These are phyloP conservation scores for Schrenkiella parvula DNA, from an alignment of 345 rosid genomes.

Conservation along the genomic window DNA sequence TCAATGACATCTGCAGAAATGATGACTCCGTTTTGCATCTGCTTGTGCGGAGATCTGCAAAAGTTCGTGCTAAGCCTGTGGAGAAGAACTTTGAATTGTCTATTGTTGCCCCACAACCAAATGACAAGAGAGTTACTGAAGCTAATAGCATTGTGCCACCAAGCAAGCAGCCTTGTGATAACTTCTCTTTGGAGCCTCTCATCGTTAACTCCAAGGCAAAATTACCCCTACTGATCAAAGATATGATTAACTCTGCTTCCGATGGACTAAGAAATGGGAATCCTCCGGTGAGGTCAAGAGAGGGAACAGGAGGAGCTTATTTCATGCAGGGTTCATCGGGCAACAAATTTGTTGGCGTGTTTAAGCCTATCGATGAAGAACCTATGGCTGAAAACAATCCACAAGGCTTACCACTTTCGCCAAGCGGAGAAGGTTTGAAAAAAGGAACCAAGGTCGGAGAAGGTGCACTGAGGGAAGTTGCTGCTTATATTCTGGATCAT, in stretches of 20 bases:
- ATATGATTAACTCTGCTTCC: slow-evolving; percentile 50
- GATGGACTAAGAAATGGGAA: slow-evolving; percentile 60
- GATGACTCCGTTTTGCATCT: slow-evolving; percentile 58
- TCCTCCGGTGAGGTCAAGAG: slow-evolving; percentile 56
- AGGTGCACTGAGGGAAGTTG: slow-evolving; percentile 89
- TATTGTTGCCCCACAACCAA: slow-evolving; percentile 42
- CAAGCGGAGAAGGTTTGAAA: slow-evolving; percentile 76
- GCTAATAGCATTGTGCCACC: slow-evolving; percentile 7
- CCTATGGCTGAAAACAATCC: slow-evolving; percentile 87
- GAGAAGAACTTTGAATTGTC: slow-evolving; percentile 64
- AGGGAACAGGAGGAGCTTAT: slow-evolving; percentile 90
- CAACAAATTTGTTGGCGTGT: slow-evolving; percentile 59
- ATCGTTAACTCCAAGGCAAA: slow-evolving; percentile 35
- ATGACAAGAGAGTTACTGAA: slow-evolving; percentile 24
- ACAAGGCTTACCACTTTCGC: slow-evolving; percentile 58
- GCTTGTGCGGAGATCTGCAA: slow-evolving; percentile 56
- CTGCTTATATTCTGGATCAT: slow-evolving; percentile 80
- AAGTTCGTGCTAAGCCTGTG: slow-evolving; percentile 56
- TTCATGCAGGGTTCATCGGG: slow-evolving; percentile 71
- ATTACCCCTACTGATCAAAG: slow-evolving; percentile 40
- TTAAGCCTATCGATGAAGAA: slow-evolving; percentile 88
- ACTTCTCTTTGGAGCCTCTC: slow-evolving; percentile 54
- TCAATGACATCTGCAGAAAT: slow-evolving; percentile 49
- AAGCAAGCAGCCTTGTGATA: slow-evolving; percentile 28
- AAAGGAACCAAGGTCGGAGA: slow-evolving; percentile 86